Conservation (phyloP, 805 yeast genomes). For the Vanderwaltozyma yarrowii region DNA sequence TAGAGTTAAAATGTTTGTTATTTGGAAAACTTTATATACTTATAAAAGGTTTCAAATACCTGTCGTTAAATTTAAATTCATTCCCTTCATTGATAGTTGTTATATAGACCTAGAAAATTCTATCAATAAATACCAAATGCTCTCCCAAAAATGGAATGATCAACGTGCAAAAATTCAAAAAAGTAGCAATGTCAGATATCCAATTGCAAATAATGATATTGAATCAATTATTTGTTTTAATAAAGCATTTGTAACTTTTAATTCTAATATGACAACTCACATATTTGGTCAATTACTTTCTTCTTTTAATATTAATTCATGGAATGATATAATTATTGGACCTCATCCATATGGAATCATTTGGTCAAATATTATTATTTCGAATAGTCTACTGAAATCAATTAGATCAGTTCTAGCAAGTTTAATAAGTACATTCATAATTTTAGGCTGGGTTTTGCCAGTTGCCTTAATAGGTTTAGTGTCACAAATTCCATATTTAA, state of each 20-base stretch:
- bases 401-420: constrained; percentile 37
- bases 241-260: constrained; percentile 45
- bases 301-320: constrained; percentile 33
- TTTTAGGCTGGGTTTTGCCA: constrained; percentile 68
- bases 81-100: constrained; percentile 1
- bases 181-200: not conserved
- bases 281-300: constrained; percentile 52
- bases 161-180: not conserved
- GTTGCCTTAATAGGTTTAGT: constrained; percentile 71
- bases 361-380: constrained; percentile 52
- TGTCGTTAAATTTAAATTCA: not conserved
- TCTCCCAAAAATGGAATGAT: constrained; percentile 3
- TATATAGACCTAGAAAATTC: constrained; percentile 4
- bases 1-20: not conserved
- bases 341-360: constrained; percentile 58
- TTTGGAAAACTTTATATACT: not conserved
- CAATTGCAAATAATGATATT: not conserved
- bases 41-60: not conserved
- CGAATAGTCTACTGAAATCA: constrained; percentile 29
- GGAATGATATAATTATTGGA: constrained; percentile 38
- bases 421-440: constrained; percentile 37
- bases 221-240: constrained; percentile 12
- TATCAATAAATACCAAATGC: constrained; percentile 3
- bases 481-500: constrained; percentile 60
- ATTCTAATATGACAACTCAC: constrained; percentile 45